Evolutionary conservation across 2,329 filamentous ascomycete genomes (phyloP).

Genomic region (Colletotrichum sp.): DNA sequence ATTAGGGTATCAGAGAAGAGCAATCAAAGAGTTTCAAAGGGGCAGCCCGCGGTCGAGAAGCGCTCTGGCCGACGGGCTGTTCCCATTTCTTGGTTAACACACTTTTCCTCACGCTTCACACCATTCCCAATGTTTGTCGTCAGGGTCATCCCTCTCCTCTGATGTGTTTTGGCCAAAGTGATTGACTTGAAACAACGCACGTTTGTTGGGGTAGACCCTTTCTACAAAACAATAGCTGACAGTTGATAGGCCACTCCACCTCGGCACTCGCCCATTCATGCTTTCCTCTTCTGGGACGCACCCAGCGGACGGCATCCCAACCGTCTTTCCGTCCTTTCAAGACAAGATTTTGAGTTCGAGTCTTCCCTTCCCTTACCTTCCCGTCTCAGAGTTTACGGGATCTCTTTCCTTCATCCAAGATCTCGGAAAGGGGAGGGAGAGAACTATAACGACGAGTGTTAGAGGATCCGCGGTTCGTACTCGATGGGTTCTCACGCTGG

Average conservation of each 20-base stretch:
- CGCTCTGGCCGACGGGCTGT: slow-evolving; percentile 14
- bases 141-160: slow-evolving; percentile 6
- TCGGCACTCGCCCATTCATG: background rate
- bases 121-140: background rate
- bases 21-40: slow-evolving; percentile 15
- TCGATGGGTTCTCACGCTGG: background rate
- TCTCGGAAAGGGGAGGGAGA: background rate
- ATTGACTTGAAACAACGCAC: slow-evolving; percentile 14
- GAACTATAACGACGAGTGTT: slow-evolving; percentile 4
- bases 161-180: slow-evolving; percentile 10
- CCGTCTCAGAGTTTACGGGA: background rate
- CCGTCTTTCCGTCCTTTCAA: background rate
- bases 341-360: background rate
- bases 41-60: slow-evolving; percentile 16
- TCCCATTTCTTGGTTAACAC: slow-evolving; percentile 2
- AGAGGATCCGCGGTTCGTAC: background rate
- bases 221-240: background rate
- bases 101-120: background rate
- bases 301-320: background rate
- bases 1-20: slow-evolving; percentile 18
- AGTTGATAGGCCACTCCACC: background rate
- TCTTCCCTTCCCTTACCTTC: background rate
- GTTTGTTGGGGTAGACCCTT: slow-evolving; percentile 7
- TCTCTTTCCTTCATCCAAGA: background rate
- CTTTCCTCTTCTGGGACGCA: background rate